Conservation (phyloP, 176 grass and related monocot species). For the Ampelocalamus luodianensis region DNA sequence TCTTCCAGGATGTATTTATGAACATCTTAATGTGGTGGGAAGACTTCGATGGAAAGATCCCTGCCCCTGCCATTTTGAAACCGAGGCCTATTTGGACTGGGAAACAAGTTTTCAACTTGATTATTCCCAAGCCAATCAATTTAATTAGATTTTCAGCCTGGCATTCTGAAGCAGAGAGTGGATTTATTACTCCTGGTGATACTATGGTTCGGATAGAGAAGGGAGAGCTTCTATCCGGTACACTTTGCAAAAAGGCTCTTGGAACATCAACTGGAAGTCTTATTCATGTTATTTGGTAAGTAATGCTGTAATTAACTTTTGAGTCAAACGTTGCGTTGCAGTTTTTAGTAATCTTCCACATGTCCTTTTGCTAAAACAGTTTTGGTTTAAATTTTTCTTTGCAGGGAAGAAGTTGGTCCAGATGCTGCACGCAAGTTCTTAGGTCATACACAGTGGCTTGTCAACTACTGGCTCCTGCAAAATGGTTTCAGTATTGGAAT, state of each 20-base stretch:
- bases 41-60: constrained; percentile 97
- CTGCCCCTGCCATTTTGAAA: constrained; percentile 90
- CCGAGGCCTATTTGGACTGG: constrained; percentile 97
- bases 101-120: constrained; percentile 98
- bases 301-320: not conserved
- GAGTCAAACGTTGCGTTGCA: constrained; percentile 8
- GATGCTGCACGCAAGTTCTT: constrained; percentile 98
- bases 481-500: constrained; percentile 97
- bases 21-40: constrained; percentile 99
- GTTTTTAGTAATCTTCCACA: not conserved
- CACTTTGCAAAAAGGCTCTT: constrained; percentile 88
- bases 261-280: constrained; percentile 81
- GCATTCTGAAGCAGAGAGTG: constrained; percentile 78
- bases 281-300: constrained; percentile 97
- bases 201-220: constrained; percentile 94
- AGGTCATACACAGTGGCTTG: constrained; percentile 97
- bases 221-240: constrained; percentile 89
- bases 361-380: constrained; percentile 7
- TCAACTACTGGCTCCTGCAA: constrained; percentile 98
- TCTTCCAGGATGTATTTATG: constrained; percentile 94
- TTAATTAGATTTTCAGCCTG: constrained; percentile 86
- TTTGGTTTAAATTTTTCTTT: constrained; percentile 37
- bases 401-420: constrained; percentile 97
- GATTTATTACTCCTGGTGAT: constrained; percentile 94
- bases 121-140: constrained; percentile 98